These are phyloP conservation scores for Epichloe glyceriae DNA, from an alignment of 2,329 filamentous ascomycete genomes.

Conservation along the genomic window DNA sequence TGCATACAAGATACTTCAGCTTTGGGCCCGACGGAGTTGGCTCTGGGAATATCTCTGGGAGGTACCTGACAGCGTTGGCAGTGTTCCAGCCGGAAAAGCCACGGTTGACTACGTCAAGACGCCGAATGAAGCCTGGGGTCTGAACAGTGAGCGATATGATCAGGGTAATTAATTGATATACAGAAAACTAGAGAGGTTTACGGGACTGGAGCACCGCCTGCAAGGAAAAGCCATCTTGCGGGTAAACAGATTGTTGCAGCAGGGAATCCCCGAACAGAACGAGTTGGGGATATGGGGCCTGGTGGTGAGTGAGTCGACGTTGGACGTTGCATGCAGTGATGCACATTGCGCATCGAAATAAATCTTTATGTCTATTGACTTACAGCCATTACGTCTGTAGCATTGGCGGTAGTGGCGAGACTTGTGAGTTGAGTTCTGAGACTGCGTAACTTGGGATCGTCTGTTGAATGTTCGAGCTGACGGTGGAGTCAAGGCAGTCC, in stretches of 20 bases:
- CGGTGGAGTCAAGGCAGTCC: neutral
- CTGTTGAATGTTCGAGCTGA: neutral
- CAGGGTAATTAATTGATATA: no score
- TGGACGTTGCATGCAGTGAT: neutral
- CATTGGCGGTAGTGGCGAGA: neutral
- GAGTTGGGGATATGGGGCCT: constrained; percentile 50
- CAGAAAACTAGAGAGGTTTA: constrained; percentile 25
- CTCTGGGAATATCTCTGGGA: constrained; percentile 60
- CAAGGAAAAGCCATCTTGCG: constrained; percentile 59
- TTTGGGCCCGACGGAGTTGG: constrained; percentile 41
- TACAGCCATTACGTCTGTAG: constrained; percentile 12
- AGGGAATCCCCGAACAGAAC: constrained; percentile 87
- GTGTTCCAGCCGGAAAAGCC: constrained; percentile 84
- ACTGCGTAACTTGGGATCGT: no score
- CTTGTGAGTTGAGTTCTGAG: no score
- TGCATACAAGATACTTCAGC: constrained; percentile 53
- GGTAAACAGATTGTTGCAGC: constrained; percentile 52
- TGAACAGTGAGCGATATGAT: neutral
- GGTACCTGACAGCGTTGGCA: constrained; percentile 53
- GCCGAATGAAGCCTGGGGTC: constrained; percentile 54
- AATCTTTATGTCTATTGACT: neutral
- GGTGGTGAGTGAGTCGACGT: neutral
- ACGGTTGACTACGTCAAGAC: constrained; percentile 76
- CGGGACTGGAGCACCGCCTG: constrained; percentile 57
- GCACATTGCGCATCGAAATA: neutral